Evolutionary conservation across 2,329 filamentous ascomycete genomes (phyloP).

Genomic region (Penicillium sp.): DNA sequence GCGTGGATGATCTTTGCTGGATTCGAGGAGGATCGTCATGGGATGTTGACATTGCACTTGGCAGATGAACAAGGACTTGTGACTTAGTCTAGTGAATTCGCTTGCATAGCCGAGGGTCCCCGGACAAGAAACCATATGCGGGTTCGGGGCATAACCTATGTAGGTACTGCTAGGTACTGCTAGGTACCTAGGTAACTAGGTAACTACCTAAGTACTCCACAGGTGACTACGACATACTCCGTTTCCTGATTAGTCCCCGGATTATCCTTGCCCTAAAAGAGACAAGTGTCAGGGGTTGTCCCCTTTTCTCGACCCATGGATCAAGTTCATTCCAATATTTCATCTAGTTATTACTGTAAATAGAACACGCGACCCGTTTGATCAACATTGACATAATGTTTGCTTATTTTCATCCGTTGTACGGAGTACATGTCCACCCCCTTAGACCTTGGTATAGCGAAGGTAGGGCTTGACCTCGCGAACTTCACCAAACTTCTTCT

Average conservation of each 20-base stretch:
- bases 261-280: conserved; percentile 17
- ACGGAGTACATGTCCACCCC: background rate
- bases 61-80: background rate
- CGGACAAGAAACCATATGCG: background rate
- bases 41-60: background rate
- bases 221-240: no score
- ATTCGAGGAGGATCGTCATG: conserved; percentile 2
- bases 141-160: background rate
- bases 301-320: background rate
- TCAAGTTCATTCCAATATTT: background rate
- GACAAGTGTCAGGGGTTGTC: conserved; percentile 14
- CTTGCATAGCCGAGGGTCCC: conserved; percentile 9
- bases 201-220: no score
- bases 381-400: background rate
- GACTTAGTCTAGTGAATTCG: background rate
- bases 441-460: conserved; percentile 22
- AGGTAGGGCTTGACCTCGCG: conserved; percentile 55
- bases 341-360: background rate
- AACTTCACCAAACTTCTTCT: conserved; percentile 79
- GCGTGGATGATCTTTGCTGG: background rate
- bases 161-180: background rate
- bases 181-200: no score
- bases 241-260: background rate
- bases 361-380: background rate
- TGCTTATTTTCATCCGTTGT: background rate